Evolutionary conservation across 2,329 filamentous ascomycete genomes (phyloP).

Genomic region (Phialophora macrospora): DNA sequence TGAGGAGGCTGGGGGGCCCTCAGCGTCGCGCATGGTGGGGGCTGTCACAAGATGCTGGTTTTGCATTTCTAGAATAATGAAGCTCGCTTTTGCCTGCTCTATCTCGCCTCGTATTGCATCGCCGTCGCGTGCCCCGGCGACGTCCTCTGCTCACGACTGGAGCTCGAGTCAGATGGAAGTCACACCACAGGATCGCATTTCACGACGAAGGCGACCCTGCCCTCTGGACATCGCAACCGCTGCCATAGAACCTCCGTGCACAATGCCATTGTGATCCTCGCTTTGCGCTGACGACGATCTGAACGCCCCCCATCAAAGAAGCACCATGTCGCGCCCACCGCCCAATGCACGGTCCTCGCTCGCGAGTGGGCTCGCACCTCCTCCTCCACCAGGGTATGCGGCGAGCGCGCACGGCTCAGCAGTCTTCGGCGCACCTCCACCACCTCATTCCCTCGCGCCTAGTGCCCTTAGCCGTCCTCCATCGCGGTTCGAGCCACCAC

Average conservation of each 20-base stretch:
- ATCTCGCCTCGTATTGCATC: neutral
- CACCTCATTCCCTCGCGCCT: constrained; percentile 25
- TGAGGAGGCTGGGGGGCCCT: constrained; percentile 5
- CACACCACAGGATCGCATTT: constrained; percentile 23
- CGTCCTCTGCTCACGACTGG: neutral
- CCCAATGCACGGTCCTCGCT: constrained; percentile 31
- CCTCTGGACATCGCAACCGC: neutral
- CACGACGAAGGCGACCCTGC: constrained; percentile 30
- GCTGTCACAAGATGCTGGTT: neutral
- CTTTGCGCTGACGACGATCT: constrained; percentile 2
- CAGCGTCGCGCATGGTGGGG: constrained; percentile 1
- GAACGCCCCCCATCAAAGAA: neutral
- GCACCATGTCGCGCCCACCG: constrained; percentile 32
- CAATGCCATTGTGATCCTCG: constrained; percentile 10
- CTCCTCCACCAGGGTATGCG: constrained; percentile 27
- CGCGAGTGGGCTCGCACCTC: constrained; percentile 34
- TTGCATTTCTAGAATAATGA: constrained; percentile 12
- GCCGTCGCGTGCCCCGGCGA: neutral
- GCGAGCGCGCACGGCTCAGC: constrained; percentile 31
- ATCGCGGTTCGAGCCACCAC: constrained; percentile 37
- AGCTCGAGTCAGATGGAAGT: constrained; percentile 31
- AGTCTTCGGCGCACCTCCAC: constrained; percentile 25
- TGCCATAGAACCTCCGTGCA: constrained; percentile 1
- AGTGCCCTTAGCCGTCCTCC: constrained; percentile 26
- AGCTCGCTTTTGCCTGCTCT: constrained; percentile 5